Base-by-base conservation (phyloP, 208 protist species). In the Leishmania tropica region DNA sequence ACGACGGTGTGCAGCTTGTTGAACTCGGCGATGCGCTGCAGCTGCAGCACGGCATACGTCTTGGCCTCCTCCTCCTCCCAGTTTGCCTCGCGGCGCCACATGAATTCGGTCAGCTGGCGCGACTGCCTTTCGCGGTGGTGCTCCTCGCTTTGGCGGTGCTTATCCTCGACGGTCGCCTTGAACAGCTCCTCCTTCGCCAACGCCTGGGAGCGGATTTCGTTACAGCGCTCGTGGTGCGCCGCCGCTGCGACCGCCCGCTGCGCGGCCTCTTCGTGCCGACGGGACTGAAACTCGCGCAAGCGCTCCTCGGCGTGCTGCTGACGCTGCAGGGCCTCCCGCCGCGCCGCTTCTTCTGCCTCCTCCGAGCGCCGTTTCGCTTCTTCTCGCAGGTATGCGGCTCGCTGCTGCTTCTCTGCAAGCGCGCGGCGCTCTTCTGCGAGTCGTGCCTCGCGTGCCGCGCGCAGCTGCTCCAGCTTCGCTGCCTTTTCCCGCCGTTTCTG, bases 1-100 rank as follows among this genome's bases (percentile, higher is more conserved):
- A 87, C 82, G 4, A 95, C 87, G 58, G 79, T 92, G 78, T 87
- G 75, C 31, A 97, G 84, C 78, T 96, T 97, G 4, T 79, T 68
- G 83, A 94, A 97, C 84, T 96, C 93, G 21, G 87, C 78, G 73
- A 92, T 79, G 47, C 93, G 93, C 68, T 93, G 89, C 67, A 89
- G 87, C 81, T 92, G 89, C 58, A 87, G 75, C 45, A 96, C 89
- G 0, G 85, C 86, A 77, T 90, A 95, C 19, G 86, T 75, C 81
- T 94, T 96, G 35, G 73, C 75, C 65, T 90, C 87, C 78, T 88
- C 83, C 54, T 87, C 87, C 82, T 95, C 91, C 40, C 90, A 87
- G 71, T 96, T 89, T 7, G 85, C 76, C 75, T 96, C 94, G 11
- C 81, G 83, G 35, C 82, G 86, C 71, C 89, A 81, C 64, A 91